Evolutionary conservation across 495 filamentous ascomycete genomes (phyloP).

Genomic region (Talaromyces borbonicus): DNA sequence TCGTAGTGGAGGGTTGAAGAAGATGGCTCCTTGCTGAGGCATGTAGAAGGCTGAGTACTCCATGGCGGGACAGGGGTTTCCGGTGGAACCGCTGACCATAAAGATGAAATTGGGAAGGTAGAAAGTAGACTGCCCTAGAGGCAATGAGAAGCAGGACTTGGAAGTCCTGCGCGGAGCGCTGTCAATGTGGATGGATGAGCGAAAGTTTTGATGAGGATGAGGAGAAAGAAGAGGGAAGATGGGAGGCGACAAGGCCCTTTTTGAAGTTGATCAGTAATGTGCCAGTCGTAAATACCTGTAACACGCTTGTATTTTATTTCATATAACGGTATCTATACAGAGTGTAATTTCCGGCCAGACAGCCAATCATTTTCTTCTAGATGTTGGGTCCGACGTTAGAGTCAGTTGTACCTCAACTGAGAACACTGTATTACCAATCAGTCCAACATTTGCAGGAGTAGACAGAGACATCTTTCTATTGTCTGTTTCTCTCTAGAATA

Average conservation of each 20-base stretch:
- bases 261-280: neutral
- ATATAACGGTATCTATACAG: neutral
- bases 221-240: neutral
- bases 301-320: neutral
- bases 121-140: conserved; percentile 3
- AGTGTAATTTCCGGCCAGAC: neutral
- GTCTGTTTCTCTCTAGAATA: no score
- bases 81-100: conserved; percentile 6
- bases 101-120: conserved; percentile 3
- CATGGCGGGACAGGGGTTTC: conserved; percentile 6
- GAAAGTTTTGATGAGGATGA: neutral
- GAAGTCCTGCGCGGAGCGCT: conserved; percentile 5
- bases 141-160: conserved; percentile 6
- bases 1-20: neutral
- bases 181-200: neutral
- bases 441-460: no score
- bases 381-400: no score
- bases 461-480: no score
- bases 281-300: neutral
- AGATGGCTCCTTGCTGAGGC: neutral
- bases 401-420: no score
- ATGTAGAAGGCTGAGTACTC: conserved; percentile 1
- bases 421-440: no score
- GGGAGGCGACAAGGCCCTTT: neutral
- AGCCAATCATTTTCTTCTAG: no score